Percentiles rank a stretch among this genome's conserved stretches.
phyloP scores from a whole-genome alignment of 108 stramenopile species.

The Cyclotella choctawhatcheeana region DNA sequence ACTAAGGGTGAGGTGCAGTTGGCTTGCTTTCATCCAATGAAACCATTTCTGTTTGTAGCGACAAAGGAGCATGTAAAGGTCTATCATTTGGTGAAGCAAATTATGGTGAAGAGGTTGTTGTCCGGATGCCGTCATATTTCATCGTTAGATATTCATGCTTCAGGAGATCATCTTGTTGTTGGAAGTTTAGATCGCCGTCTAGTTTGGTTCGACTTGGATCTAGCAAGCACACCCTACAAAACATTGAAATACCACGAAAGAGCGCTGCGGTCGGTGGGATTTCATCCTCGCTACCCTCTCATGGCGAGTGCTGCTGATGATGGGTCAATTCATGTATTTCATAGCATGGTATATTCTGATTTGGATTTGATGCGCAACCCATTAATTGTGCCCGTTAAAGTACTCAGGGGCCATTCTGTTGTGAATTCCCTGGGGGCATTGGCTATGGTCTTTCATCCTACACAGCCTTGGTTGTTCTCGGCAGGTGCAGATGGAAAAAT shows the following conservation, averaged over 20 bases:
- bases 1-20: constrained; percentile 84
- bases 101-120: constrained; percentile 84
- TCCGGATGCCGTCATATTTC: constrained; percentile 98
- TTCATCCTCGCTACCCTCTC: constrained; percentile 91
- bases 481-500: constrained; percentile 95
- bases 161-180: constrained; percentile 96
- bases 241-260: constrained; percentile 95
- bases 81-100: constrained; percentile 96
- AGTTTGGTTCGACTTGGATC: constrained; percentile 98
- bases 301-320: constrained; percentile 98
- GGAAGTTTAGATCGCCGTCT: constrained; percentile 95
- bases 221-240: constrained; percentile 94
- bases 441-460: constrained; percentile 91
- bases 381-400: constrained; percentile 97
- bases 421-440: constrained; percentile 90
- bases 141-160: constrained; percentile 92
- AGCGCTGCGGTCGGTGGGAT: constrained; percentile 83
- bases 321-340: constrained; percentile 97
- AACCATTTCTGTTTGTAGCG: constrained; percentile 98
- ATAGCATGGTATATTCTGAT: constrained; percentile 97
- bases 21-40: constrained; percentile 95
- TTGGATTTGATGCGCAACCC: constrained; percentile 96
- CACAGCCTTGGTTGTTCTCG: constrained; percentile 99
- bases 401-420: constrained; percentile 87
- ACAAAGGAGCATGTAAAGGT: constrained; percentile 93